A percentile compares a stretch with the other conserved stretches of the same genome.
Evolutionary conservation across 2,329 filamentous ascomycete species (phyloP).

Genomic region (Fusarium decemcellulare): DNA sequence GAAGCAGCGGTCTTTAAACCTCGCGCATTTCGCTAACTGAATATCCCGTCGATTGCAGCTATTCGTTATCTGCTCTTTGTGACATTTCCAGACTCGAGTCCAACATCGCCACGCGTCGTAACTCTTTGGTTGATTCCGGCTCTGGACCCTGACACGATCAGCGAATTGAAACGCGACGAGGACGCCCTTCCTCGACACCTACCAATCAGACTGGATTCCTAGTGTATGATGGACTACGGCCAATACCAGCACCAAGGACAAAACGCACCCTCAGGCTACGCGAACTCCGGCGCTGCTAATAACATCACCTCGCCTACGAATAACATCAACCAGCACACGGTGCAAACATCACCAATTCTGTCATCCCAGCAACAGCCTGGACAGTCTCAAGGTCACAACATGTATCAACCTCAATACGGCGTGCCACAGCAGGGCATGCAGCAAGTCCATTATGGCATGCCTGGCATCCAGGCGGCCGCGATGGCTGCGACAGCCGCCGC

Average conservation of each 20-base stretch:
- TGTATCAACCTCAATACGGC: conserved; percentile 84
- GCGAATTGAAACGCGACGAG: conserved; percentile 47
- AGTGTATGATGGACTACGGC: conserved; percentile 80
- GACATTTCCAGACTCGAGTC: conserved; percentile 20
- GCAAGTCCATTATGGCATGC: conserved; percentile 77
- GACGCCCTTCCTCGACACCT: conserved; percentile 46
- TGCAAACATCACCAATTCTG: conserved; percentile 85
- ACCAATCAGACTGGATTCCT: conserved; percentile 44
- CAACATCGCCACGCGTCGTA: conserved; percentile 25
- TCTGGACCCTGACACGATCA: conserved; percentile 25
- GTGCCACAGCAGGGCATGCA: conserved; percentile 83
- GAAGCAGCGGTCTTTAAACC: conserved; percentile 52
- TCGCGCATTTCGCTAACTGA: conserved; percentile 46
- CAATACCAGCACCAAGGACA: conserved; percentile 75
- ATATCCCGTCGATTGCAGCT: conserved; percentile 39
- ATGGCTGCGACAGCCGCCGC: conserved; percentile 94
- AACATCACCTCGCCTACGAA: conserved; percentile 82
- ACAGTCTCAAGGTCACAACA: conserved; percentile 78
- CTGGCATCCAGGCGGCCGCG: conserved; percentile 88
- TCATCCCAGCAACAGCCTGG: conserved; percentile 79
- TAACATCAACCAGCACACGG: conserved; percentile 75
- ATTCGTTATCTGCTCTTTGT: conserved; percentile 39
- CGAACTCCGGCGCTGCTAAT: conserved; percentile 68
- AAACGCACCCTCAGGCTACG: conserved; percentile 76
- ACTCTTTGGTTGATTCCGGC: conserved; percentile 17